Base-by-base conservation (phyloP, 495 filamentous ascomycete genomes). In the Pseudomonodictys pantanalensis region DNA sequence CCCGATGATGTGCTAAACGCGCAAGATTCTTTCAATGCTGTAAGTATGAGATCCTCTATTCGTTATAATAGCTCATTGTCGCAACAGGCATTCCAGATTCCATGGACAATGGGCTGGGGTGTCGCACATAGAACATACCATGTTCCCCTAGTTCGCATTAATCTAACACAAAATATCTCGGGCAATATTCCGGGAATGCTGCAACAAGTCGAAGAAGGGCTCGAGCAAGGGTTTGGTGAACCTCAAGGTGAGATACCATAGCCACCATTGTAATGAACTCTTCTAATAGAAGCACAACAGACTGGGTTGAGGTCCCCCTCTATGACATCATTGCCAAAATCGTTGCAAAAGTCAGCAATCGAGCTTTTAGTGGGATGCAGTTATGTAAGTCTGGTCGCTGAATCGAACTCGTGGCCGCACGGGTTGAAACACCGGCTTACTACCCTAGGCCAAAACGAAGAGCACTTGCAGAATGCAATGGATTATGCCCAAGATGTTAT, bases 121-220 rank as follows among this genome's bases (percentile, higher is more conserved):
- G 41, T 44, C 41, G 41, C 41, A 8, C 20, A 44, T 44, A n/a
- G 41, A n/a, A 44, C 41, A n/a, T 44, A 44, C 20, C 41, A 44
- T 23, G 20, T n/a, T 17, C 20, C 41, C 12, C 12, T 44, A 44
- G 41, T 44, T 17, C 11, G 20, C 12, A 44, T n/a, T n/a, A n/a
- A 44, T n/a, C 12, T 44, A n/a, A 44, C 41, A n/a, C 41, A n/a
- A 8, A 44, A 44, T 23, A 44, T 44, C 18, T 23, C 41, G 7
- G 18, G 20, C 17, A n/a, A n/a, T 17, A n/a, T 23, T n/a, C 12
- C 11, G 12, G 41, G 12, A 7, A 44, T 44, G 41, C 12, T 44
- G 20, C 12, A 44, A n/a, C 12, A 44, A 23, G 20, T 44, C 12
- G 41, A n/a, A 8, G 41, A n/a, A 23, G 11, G 12, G 41, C 20